These are phyloP conservation scores for Aspergillus sp. DNA, from an alignment of 2,329 filamentous ascomycete species.

Conservation along the genomic window DNA sequence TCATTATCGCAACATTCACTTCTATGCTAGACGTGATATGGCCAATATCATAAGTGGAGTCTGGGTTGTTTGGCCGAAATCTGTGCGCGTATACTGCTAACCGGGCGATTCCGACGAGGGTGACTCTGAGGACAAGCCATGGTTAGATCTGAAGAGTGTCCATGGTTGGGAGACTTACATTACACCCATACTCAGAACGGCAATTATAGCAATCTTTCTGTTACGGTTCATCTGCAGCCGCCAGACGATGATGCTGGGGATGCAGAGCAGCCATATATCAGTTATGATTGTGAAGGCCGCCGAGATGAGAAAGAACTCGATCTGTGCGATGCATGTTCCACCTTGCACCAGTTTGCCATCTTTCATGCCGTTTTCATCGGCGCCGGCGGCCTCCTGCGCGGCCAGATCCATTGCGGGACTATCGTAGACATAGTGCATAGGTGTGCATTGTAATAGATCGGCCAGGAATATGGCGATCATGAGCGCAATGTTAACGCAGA, in stretches of 20 bases:
- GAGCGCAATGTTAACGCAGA: slow-evolving; percentile 19
- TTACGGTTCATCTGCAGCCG: slow-evolving; percentile 26
- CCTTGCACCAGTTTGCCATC: neutral
- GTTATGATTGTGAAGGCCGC: slow-evolving; percentile 30
- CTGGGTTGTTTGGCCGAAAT: neutral
- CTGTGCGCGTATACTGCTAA: neutral
- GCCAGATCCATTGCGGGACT: slow-evolving; percentile 10
- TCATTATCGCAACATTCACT: neutral
- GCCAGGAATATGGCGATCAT: slow-evolving; percentile 25
- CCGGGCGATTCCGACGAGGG: neutral
- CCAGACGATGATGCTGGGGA: slow-evolving; percentile 31
- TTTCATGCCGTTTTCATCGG: neutral
- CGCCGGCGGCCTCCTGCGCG: neutral
- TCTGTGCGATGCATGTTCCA: slow-evolving; percentile 28
- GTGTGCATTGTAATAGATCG: slow-evolving; percentile 32
- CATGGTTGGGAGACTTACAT: slow-evolving; percentile 20
- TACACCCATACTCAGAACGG: slow-evolving; percentile 28
- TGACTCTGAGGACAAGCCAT: neutral
- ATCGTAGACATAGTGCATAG: slow-evolving; percentile 24
- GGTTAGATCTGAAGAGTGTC: too few species aligned
- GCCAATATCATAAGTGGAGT: neutral
- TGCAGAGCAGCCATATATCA: slow-evolving; percentile 28
- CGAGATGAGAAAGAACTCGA: slow-evolving; percentile 26
- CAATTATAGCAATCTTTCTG: slow-evolving; percentile 25
- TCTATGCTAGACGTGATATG: neutral